These are phyloP conservation scores for Corylus americana DNA, from an alignment of 306 rosid genomes.

Conservation along the genomic window DNA sequence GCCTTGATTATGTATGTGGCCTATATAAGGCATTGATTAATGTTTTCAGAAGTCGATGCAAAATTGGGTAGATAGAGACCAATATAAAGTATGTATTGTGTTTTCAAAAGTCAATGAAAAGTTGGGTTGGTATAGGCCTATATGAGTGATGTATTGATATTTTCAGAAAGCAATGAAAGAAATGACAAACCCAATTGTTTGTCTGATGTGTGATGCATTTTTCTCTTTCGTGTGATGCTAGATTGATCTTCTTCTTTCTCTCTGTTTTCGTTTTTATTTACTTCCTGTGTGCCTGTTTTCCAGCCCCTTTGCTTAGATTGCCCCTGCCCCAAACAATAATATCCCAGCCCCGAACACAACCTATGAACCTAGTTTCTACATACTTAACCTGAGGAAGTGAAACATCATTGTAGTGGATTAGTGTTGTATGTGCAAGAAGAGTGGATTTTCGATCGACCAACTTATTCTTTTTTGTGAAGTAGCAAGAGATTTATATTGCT, in stretches of 20 bases:
- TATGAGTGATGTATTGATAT: no score
- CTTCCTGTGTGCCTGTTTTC: background rate
- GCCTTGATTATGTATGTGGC: background rate
- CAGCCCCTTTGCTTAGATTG: background rate
- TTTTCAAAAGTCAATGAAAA: background rate
- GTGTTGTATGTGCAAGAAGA: no score
- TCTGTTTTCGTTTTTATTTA: background rate
- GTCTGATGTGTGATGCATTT: background rate
- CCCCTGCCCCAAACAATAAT: background rate
- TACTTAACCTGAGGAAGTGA: no score
- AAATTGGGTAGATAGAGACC: background rate
- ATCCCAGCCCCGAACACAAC: background rate
- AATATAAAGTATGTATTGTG: background rate
- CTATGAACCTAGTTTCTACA: background rate
- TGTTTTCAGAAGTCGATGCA: background rate
- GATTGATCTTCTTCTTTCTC: background rate
- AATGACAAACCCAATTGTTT: no score
- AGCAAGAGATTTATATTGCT: no score
- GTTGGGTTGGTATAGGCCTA: no score
- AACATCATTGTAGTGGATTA: no score
- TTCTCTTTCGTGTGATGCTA: background rate
- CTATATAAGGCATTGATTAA: no score
- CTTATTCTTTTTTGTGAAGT: no score
- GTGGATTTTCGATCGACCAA: no score
- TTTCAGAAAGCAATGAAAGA: no score